Conservation (phyloP, 139 green algal genomes). For the Tetraselmis striata region DNA sequence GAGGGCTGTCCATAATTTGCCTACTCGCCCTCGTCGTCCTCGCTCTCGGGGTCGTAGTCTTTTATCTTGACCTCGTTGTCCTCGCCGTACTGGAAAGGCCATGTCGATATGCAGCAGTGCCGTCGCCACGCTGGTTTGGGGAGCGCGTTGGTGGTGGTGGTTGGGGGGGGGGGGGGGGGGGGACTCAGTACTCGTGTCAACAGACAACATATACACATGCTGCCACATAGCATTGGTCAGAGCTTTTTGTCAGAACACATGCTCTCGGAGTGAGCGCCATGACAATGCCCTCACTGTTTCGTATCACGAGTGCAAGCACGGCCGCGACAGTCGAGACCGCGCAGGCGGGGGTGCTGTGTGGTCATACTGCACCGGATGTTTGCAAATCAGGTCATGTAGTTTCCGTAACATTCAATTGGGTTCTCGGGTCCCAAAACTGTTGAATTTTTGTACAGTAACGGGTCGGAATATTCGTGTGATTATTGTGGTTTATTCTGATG, state of each 20-base stretch:
- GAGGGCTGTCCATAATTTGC: no score
- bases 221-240: background rate
- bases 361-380: no score
- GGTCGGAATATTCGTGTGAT: no score
- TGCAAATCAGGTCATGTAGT: no score
- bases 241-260: no score
- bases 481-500: no score
- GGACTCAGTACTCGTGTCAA: background rate
- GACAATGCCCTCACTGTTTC: constrained; percentile 2
- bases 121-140: constrained; percentile 48
- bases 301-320: background rate
- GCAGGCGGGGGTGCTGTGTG: no score
- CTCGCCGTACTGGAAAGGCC: constrained; percentile 89
- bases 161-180: no score
- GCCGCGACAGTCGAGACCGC: no score
- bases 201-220: background rate
- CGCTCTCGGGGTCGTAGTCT: constrained; percentile 41
- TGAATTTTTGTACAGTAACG: no score
- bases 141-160: background rate
- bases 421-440: no score
- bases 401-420: no score
- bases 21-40: constrained; percentile 2
- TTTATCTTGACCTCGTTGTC: constrained; percentile 81
- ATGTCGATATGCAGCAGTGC: constrained; percentile 79
- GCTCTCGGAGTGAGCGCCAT: background rate